Evolutionary conservation across 495 filamentous ascomycete genomes (phyloP), one percentile per base, ranked within the genome.

Genomic region (Pyronema omphalodes): DNA sequence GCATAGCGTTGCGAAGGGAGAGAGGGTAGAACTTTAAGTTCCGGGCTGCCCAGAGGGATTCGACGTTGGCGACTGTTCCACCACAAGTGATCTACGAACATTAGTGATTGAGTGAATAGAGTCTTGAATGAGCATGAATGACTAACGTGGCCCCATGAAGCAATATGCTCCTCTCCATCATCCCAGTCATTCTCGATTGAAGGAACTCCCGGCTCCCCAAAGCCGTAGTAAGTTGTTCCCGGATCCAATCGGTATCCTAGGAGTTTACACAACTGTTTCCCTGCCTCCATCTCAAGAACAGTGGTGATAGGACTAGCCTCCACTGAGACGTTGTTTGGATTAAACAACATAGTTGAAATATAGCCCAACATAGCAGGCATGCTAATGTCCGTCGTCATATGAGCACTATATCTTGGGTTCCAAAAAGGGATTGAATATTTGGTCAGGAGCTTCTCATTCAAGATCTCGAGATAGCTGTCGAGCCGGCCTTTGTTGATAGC

Each of bases 21-120:
- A 71, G 58, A 0, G 72, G 71, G 49, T 72, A 74, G 56, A 70
- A 73, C 39, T 73, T 74, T 36, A 74, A 55, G 40, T 73, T 75
- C 12, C 71, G 67, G 18, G 70, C 69, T 67, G 52, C 43, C 71
- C 68, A 74, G 7, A 73, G 58, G 6, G 71, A 66, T 56, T 74
- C 73, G 0, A 74, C 52, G 52, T 74, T 75, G 3, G 73, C 72
- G 0, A 73, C 68, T 6, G 70, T 67, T 1, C 71, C 71, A 49
- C 61, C 71, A 45, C 65, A 69, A 7, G 70, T 70, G 37, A 75
- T 56, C 34, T 61, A 29, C 23, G 5, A 29, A 29, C 23, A 5
- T 29, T 29, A 29, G 23, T 29, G 23, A 29, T 29, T 29, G 5
- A 29, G 5, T 29, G 23, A 29, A 1, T 29, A 29, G 23, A 29